Conservation (phyloP, 305 asterid species). For the Stenogyne calaminthoides region DNA sequence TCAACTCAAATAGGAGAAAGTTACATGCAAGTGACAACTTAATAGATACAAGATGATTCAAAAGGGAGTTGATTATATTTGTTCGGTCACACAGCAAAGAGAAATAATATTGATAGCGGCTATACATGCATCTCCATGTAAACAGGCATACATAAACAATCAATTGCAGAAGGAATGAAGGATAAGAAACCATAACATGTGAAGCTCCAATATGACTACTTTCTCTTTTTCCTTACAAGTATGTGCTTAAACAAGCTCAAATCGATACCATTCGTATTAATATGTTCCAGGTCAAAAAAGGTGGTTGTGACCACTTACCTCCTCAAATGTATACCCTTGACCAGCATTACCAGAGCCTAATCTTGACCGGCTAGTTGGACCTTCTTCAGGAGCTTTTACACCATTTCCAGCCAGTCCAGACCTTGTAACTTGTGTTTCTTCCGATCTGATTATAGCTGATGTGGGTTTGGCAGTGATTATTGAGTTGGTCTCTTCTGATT, state of each 20-base stretch:
- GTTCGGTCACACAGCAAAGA: background rate
- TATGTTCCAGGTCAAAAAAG: slow-evolving; percentile 7
- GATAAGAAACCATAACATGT: background rate
- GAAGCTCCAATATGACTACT: background rate
- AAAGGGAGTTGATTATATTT: background rate
- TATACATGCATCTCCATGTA: background rate
- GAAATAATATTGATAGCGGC: background rate
- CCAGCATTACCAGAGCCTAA: slow-evolving; percentile 99
- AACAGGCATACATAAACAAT: background rate
- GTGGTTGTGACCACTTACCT: slow-evolving; percentile 49
- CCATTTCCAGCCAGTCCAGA: slow-evolving; percentile 64
- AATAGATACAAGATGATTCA: background rate
- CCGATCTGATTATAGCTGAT: slow-evolving; percentile 49
- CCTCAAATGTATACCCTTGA: slow-evolving; percentile 98
- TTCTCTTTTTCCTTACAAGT: background rate
- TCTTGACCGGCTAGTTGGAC: slow-evolving; percentile 83
- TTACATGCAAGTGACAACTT: background rate
- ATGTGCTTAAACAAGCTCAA: background rate
- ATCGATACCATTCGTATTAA: background rate
- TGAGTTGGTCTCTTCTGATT: slow-evolving; percentile 77
- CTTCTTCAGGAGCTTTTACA: slow-evolving; percentile 87
- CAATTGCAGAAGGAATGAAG: background rate
- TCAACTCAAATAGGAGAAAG: background rate
- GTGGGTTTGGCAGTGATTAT: slow-evolving; percentile 52
- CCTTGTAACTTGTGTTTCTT: slow-evolving; percentile 66